These are phyloP conservation scores for Herpetomonas samuelpessoai DNA, from an alignment of 208 protist species.

Conservation along the genomic window DNA sequence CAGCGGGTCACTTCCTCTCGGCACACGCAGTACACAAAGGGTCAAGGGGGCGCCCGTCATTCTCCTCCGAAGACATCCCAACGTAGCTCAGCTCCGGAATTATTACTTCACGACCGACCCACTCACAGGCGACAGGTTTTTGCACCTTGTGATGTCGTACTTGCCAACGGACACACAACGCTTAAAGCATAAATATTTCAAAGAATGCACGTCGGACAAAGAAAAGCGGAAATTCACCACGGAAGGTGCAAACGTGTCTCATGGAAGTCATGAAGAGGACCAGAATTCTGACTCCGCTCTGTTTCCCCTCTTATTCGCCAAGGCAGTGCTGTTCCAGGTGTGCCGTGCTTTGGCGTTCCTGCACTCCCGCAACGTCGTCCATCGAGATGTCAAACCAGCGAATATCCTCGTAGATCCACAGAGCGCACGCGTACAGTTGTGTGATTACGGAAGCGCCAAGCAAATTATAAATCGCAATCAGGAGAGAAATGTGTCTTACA, in stretches of 20 bases:
- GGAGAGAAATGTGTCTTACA: slow-evolving; percentile 87
- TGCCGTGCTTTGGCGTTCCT: slow-evolving; percentile 94
- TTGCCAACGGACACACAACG: slow-evolving; percentile 96
- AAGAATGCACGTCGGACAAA: slow-evolving; percentile 34
- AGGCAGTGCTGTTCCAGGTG: slow-evolving; percentile 96
- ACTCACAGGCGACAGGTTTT: slow-evolving; percentile 92
- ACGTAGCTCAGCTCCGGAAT: slow-evolving; percentile 94
- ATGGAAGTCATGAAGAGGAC: too few species aligned
- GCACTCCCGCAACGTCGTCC: slow-evolving; percentile 71
- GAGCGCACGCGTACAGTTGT: slow-evolving; percentile 75
- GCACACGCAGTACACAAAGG: too few species aligned
- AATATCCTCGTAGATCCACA: slow-evolving; percentile 83
- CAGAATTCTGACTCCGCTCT: neutral
- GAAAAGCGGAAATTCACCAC: too few species aligned
- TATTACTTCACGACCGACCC: slow-evolving; percentile 93
- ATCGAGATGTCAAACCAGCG: slow-evolving; percentile 90
- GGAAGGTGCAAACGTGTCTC: too few species aligned
- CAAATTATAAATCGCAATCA: slow-evolving; percentile 39
- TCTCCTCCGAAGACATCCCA: slow-evolving; percentile 78
- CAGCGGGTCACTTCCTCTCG: too few species aligned
- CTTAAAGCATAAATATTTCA: slow-evolving; percentile 89
- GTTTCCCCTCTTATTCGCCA: slow-evolving; percentile 46
- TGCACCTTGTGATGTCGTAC: slow-evolving; percentile 99
- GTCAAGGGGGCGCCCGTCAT: slow-evolving; percentile 7
- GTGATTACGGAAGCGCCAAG: slow-evolving; percentile 91